Percentiles rank a stretch among this genome's conserved stretches.
phyloP scores from a whole-genome alignment of 371 early-diverging fungal genomes.

The Mortierella sp. region DNA sequence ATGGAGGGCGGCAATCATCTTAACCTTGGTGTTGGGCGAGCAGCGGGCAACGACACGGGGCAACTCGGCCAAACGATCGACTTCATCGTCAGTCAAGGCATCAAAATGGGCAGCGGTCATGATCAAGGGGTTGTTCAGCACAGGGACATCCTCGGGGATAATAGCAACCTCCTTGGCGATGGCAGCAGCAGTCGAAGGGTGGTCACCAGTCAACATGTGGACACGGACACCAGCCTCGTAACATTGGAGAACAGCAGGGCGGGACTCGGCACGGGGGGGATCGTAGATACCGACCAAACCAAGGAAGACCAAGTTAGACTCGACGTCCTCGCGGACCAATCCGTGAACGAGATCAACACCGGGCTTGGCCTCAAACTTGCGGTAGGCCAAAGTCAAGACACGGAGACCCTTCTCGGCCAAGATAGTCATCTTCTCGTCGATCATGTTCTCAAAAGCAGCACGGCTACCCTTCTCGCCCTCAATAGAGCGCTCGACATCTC shows the following conservation, averaged over 20 bases:
- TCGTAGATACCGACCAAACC: conserved; percentile 96
- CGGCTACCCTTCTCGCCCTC: conserved; percentile 28
- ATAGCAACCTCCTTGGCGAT: conserved; percentile 95
- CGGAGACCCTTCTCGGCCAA: conserved; percentile 58
- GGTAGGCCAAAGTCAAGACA: conserved; percentile 78
- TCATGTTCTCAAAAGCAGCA: conserved; percentile 59
- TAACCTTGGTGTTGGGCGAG: conserved; percentile 96
- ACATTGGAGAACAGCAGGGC: conserved; percentile 87
- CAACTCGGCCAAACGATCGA: conserved; percentile 83
- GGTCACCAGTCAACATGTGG: conserved; percentile 97
- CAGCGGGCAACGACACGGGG: conserved; percentile 96
- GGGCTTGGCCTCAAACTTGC: conserved; percentile 62
- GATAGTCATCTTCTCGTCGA: conserved; percentile 45
- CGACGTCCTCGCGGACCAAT: conserved; percentile 73
- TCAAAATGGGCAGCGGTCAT: conserved; percentile 93
- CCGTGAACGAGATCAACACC: conserved; percentile 62
- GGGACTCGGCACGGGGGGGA: conserved; percentile 87
- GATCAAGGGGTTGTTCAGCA: conserved; percentile 66
- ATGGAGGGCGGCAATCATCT: conserved; percentile 96
- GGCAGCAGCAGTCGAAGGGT: conserved; percentile 92
- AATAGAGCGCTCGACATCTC: conserved; percentile 59
- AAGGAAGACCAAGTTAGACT: conserved; percentile 84
- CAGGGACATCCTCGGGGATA: conserved; percentile 64
- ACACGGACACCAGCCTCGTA: conserved; percentile 93
- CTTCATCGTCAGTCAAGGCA: conserved; percentile 80